Base-by-base conservation (phyloP, 2,329 filamentous ascomycete species). In the Ceratocystis cacaofunesta region DNA sequence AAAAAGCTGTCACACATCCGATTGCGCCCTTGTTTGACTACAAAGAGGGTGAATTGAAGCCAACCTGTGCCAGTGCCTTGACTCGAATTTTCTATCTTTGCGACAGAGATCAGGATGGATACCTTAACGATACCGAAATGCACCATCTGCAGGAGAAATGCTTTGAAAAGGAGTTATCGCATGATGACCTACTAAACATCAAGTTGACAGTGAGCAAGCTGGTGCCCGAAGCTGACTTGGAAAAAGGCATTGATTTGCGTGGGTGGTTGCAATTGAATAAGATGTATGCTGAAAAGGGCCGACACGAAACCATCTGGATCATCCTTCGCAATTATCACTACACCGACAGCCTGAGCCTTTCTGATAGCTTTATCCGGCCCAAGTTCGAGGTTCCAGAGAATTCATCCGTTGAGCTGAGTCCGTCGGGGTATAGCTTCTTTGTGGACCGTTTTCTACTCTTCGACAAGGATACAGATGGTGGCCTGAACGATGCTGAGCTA, bases 271-370 rank as follows among this genome's bases (percentile, higher is more conserved):
- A 92, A 69, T 78, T 99, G 48, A 97, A 97, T 77, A 96, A 92
- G 76, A 84, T 97, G 66, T 99, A 96, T 73, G 94, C 92, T 0
- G 92, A 97, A 73, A 97, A 97, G 74, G 94, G 94, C 12, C 88
- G 94, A 12, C 94, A 99, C 73, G 94, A 99, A 76, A 99, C 94
- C 0, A 94, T 97, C 55, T 99, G 94, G 94, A 91, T 95, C 68
- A 96, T 99, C 68, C 77, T 99, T 68, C 85, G 94, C 66, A 92
- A 94, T 70, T 96, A 96, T 71, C 89, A 95, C 71, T 97, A 99
- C 72, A 96, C 92, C 0, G 94, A 97, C 76, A 96, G 91, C 73
- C 77, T 99, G 60, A 95, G 90, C 68, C 78, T 99, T 48, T 90
- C 92, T 71, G 92, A 97, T 72, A 89, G 81, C 70, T 97, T 96